phyloP scores from a whole-genome alignment of 352 stramenopile species.

The Elongisporangium undulatum region DNA sequence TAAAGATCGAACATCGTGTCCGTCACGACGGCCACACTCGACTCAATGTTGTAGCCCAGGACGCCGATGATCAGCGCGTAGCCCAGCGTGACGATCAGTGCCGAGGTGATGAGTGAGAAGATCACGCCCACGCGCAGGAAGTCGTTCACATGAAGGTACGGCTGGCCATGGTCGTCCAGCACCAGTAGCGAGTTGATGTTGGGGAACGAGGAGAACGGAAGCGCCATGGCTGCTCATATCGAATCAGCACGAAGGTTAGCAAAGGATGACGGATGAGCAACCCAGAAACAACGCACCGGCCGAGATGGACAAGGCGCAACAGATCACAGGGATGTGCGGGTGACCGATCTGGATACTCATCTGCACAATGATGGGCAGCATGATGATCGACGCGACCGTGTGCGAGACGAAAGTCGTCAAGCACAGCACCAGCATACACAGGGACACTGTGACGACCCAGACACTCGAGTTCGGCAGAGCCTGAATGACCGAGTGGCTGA shows the following conservation, averaged over 20 bases:
- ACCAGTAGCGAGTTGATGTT: slow-evolving; percentile 92
- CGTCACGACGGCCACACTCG: slow-evolving; percentile 1
- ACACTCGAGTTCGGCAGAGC: slow-evolving; percentile 75
- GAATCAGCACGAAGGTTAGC: slow-evolving; percentile 2
- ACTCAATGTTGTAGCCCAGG: slow-evolving; percentile 70
- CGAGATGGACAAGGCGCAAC: slow-evolving; percentile 82
- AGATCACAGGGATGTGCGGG: slow-evolving; percentile 85
- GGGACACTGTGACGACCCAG: slow-evolving; percentile 83
- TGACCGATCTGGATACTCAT: slow-evolving; percentile 85
- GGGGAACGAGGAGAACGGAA: slow-evolving; percentile 91
- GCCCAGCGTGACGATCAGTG: slow-evolving; percentile 82
- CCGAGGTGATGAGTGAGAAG: slow-evolving; percentile 81
- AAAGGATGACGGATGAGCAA: background rate
- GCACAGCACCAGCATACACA: slow-evolving; percentile 81
- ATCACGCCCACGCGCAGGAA: slow-evolving; percentile 83
- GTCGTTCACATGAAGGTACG: slow-evolving; percentile 85
- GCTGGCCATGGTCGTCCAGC: slow-evolving; percentile 84
- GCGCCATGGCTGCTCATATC: slow-evolving; percentile 66
- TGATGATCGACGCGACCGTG: slow-evolving; percentile 90
- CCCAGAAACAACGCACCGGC: slow-evolving; percentile 67
- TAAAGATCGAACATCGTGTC: background rate
- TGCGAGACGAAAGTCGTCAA: slow-evolving; percentile 93
- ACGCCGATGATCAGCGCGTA: slow-evolving; percentile 82
- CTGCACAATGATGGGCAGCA: slow-evolving; percentile 90
- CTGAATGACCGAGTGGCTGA: slow-evolving; percentile 81